Evolutionary conservation across 1,139 yeast species (phyloP).

Genomic region (Candida gigantensis): DNA sequence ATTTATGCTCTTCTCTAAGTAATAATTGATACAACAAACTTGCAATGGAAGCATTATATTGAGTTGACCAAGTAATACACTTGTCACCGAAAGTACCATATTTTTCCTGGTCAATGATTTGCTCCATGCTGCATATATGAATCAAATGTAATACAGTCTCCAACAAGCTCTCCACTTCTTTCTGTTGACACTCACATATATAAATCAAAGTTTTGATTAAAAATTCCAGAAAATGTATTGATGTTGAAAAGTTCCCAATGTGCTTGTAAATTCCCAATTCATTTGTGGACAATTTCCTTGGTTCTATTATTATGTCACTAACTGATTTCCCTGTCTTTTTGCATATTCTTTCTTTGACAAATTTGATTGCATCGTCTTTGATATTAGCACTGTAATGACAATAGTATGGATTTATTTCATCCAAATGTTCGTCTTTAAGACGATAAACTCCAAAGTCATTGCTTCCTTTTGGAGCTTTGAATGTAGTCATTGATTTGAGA

Average conservation of each 20-base stretch:
- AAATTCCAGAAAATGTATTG: slow-evolving; percentile 53
- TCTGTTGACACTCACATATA: slow-evolving; percentile 36
- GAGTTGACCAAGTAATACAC: slow-evolving; percentile 28
- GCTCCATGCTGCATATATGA: slow-evolving; percentile 52
- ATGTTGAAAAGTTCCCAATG: slow-evolving; percentile 49
- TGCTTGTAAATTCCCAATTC: slow-evolving; percentile 36
- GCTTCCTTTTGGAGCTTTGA: slow-evolving; percentile 61
- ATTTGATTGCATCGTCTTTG: slow-evolving; percentile 73
- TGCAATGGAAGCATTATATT: slow-evolving; percentile 44
- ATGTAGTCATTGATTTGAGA: slow-evolving; percentile 60
- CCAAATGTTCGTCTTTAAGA: slow-evolving; percentile 58
- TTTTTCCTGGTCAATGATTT: slow-evolving; percentile 25
- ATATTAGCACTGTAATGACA: slow-evolving; percentile 76
- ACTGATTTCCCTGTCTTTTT: slow-evolving; percentile 33
- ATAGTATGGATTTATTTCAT: slow-evolving; percentile 75
- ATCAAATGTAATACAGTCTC: slow-evolving; percentile 66
- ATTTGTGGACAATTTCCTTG: slow-evolving; percentile 30
- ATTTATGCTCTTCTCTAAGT: slow-evolving; percentile 36
- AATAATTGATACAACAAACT: slow-evolving; percentile 47
- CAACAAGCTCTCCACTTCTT: slow-evolving; percentile 55
- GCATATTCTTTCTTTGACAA: slow-evolving; percentile 44
- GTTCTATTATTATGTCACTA: slow-evolving; percentile 52
- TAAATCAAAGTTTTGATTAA: slow-evolving; percentile 50
- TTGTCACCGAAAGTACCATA: slow-evolving; percentile 38
- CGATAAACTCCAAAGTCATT: slow-evolving; percentile 71